Conservation (phyloP, 2,329 filamentous ascomycete genomes). For the Trichoderma atrobrunneum region DNA sequence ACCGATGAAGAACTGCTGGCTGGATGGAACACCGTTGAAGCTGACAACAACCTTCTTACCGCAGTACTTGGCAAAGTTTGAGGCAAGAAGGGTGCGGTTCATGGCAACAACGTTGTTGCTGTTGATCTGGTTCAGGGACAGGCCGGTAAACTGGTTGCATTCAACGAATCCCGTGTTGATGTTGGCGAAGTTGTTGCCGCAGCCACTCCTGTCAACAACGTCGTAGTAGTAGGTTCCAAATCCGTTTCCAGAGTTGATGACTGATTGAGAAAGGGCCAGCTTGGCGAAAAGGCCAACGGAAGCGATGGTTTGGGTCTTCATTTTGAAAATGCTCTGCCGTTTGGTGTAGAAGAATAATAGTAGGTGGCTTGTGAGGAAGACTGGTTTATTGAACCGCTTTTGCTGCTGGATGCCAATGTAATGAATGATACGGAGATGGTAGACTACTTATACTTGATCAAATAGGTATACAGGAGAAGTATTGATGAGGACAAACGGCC, state of each 20-base stretch:
- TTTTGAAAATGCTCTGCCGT: background rate
- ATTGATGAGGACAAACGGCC: background rate
- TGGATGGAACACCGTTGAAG: slow-evolving; percentile 18
- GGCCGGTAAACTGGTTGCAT: slow-evolving; percentile 7
- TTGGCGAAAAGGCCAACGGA: background rate
- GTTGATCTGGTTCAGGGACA: slow-evolving; percentile 18
- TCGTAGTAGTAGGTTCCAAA: slow-evolving; percentile 21
- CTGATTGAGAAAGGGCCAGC: background rate
- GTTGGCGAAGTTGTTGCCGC: slow-evolving; percentile 2
- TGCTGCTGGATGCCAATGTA: background rate
- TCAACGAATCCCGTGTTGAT: slow-evolving; percentile 15
- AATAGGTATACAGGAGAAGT: background rate
- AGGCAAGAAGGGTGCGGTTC: slow-evolving; percentile 20
- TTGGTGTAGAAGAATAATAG: background rate
- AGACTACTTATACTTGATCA: background rate
- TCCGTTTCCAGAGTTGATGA: slow-evolving; percentile 13
- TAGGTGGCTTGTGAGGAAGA: background rate
- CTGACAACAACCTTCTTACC: slow-evolving; percentile 22
- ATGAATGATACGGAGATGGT: background rate
- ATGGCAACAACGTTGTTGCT: slow-evolving; percentile 23
- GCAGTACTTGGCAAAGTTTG: slow-evolving; percentile 20
- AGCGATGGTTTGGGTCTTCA: slow-evolving; percentile 7
- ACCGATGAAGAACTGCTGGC: slow-evolving; percentile 20
- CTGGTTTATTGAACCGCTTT: background rate
- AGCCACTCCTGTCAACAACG: background rate